Base-by-base conservation (phyloP, 768 basidiomycete genomes). In the Boletus rubescentipes region DNA sequence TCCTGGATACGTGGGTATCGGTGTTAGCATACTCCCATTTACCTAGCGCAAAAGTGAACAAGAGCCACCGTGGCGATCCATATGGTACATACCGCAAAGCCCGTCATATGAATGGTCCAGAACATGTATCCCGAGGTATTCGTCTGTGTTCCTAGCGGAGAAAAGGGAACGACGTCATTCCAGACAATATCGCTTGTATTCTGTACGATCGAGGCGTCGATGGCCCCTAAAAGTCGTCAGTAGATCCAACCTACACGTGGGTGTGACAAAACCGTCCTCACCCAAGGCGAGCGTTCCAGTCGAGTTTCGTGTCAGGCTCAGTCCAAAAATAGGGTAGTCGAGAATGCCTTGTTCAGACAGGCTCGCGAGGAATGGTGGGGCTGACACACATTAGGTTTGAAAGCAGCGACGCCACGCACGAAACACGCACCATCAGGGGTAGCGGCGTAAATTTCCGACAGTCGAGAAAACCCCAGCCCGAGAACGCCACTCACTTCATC, bases 311-410 rank as follows among this genome's bases (percentile, higher is more conserved):
- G 82, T 80, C 57, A 91, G 71, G 60, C 78, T 84, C 26, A 92
- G 60, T n/a, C 85, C 87, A 60, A 91, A 91, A 9, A 92, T 62
- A 1, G 90, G 90, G 64, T 90, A 92, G 32, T 83, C 80, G 43
- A 91, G 69, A 30, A 79, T 69, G 16, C 88, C 89, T 56, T 79
- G 75, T 53, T 84, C 76, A 9, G 85, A 82, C 46, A 91, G 73
- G 20, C 69, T 78, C 4, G 81, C 73, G 42, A 91, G 77, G 72
- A 91, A 87, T 0, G 90, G 86, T 0, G 82, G 80, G 1, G 85
- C 88, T 91, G 37, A 38, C 35, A 44, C 7, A 14, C 9, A 16
- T 48, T 40, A 29, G 5, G 55, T 21, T 40, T 29, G 16, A 16
- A 26, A 38, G 9, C 42, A 15, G n/a, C 29, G 1, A 35, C 30